Conservation (phyloP, 177 flowering plant species). For the Telopea speciosissima region DNA sequence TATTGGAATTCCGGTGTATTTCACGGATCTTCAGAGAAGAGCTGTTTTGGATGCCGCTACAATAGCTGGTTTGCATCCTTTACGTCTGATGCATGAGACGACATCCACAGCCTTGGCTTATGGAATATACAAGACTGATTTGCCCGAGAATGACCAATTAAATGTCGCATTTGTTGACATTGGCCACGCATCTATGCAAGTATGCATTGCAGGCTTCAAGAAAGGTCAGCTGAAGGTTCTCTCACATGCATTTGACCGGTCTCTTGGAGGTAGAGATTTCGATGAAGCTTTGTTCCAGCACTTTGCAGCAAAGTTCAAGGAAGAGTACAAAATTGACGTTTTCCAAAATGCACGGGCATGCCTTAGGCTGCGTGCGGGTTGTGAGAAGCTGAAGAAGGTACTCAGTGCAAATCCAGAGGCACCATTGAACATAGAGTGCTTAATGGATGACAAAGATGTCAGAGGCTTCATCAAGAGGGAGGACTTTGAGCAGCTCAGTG, state of each 20-base stretch:
- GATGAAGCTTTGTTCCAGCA: conserved; percentile 80
- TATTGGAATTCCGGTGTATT: conserved; percentile 90
- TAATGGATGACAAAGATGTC: conserved; percentile 97
- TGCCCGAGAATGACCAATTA: conserved; percentile 81
- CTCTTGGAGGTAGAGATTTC: conserved; percentile 88
- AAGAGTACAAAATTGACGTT: conserved; percentile 80
- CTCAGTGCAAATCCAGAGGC: conserved; percentile 94
- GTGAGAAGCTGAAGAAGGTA: conserved; percentile 87
- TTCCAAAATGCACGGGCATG: conserved; percentile 78
- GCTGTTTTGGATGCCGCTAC: conserved; percentile 90
- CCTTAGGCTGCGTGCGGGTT: conserved; percentile 64
- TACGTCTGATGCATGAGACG: conserved; percentile 74
- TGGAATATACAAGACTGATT: conserved; percentile 96
- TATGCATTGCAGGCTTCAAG: conserved; percentile 87
- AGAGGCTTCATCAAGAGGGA: conserved; percentile 81
- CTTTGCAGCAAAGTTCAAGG: conserved; percentile 77
- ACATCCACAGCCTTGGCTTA: conserved; percentile 94
- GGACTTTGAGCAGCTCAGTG: conserved; percentile 74
- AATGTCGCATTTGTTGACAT: conserved; percentile 89
- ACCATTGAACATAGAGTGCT: conserved; percentile 81
- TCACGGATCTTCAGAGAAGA: conserved; percentile 87
- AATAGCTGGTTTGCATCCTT: conserved; percentile 86
- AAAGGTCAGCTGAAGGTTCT: conserved; percentile 82
- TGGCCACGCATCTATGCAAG: conserved; percentile 95
- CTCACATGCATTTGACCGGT: conserved; percentile 77